Percentiles rank a stretch among this genome's conserved stretches.
phyloP scores from a whole-genome alignment of 2,329 filamentous ascomycete genomes.

The Nemania sp. region DNA sequence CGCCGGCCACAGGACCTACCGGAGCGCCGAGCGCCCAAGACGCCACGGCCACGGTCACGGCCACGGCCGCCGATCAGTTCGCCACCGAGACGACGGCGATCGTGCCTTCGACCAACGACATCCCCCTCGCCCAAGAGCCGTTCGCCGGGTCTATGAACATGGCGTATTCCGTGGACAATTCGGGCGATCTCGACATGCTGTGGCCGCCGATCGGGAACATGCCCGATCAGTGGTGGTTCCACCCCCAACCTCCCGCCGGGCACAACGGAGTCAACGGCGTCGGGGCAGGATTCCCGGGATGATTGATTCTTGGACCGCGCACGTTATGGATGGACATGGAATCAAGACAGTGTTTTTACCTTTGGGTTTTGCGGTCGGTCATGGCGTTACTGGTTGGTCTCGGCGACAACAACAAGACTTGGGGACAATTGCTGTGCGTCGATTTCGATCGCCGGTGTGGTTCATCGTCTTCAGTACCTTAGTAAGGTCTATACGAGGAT shows the following conservation, averaged over 20 bases:
- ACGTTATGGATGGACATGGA: no score
- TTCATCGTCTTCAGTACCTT: no score
- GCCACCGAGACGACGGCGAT: neutral
- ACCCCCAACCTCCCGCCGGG: slow-evolving; percentile 10
- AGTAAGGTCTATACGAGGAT: no score
- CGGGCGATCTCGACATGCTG: slow-evolving; percentile 29
- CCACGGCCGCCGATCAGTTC: neutral
- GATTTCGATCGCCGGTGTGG: no score
- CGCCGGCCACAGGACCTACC: neutral
- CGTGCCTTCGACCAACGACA: slow-evolving; percentile 12
- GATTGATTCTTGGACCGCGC: neutral
- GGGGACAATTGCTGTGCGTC: neutral
- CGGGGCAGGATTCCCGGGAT: neutral
- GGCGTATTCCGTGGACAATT: slow-evolving; percentile 33
- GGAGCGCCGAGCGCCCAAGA: neutral
- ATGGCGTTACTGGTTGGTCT: neutral
- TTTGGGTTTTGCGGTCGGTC: neutral
- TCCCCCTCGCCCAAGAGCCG: slow-evolving; percentile 20
- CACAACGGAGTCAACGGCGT: neutral
- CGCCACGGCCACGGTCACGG: no score
- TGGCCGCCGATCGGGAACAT: slow-evolving; percentile 31
- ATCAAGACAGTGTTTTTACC: neutral
- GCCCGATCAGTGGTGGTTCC: slow-evolving; percentile 30
- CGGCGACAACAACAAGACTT: neutral
- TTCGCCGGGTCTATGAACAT: slow-evolving; percentile 29